Conservation (phyloP, 371 early-diverging fungal genomes). For the Rhizomucor miehei region DNA sequence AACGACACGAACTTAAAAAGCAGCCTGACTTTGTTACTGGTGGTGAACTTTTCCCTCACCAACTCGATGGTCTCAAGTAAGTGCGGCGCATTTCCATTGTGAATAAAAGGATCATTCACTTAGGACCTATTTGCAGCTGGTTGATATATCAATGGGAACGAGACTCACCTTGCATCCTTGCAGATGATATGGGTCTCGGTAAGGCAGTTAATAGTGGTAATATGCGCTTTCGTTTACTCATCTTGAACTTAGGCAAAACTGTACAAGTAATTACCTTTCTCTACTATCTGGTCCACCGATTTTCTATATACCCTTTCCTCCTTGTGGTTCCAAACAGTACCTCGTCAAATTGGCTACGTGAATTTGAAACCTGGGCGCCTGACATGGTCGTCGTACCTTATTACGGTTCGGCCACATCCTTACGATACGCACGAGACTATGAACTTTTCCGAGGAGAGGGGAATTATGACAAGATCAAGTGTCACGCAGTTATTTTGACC, state of each 20-base stretch:
- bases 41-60: conserved; percentile 77
- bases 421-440: conserved; percentile 55
- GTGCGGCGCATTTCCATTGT: background rate
- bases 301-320: conserved; percentile 70
- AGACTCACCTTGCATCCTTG: conserved; percentile 71
- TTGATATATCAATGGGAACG: conserved; percentile 68
- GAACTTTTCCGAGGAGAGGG: conserved; percentile 56
- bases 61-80: conserved; percentile 84
- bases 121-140: conserved; percentile 50
- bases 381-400: conserved; percentile 58
- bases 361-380: conserved; percentile 80
- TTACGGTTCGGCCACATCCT: conserved; percentile 44
- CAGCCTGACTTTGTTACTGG: conserved; percentile 67
- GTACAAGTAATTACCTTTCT: conserved; percentile 85
- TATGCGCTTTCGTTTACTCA: conserved; percentile 60
- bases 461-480: conserved; percentile 39
- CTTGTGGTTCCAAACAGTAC: conserved; percentile 86
- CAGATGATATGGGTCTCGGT: conserved; percentile 95
- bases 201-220: conserved; percentile 57
- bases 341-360: conserved; percentile 80
- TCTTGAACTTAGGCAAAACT: conserved; percentile 66
- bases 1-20: conserved; percentile 43
- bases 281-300: conserved; percentile 45
- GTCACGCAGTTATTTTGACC: conserved; percentile 79
- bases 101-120: background rate